Conservation (phyloP, 2,329 filamentous ascomycete genomes). For the Sordariomycetes sp. region DNA sequence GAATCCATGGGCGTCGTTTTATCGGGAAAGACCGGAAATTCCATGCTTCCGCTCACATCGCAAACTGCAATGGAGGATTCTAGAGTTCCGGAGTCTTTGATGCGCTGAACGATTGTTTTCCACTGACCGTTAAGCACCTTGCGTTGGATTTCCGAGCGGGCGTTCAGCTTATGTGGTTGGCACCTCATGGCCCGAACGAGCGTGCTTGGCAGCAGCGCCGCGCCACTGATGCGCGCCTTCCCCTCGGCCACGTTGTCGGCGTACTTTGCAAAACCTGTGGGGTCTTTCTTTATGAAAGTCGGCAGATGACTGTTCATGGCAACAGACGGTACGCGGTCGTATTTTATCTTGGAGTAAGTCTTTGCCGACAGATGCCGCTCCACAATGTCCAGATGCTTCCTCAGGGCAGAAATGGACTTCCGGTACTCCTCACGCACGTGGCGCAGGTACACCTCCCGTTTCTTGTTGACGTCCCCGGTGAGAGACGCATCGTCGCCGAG, state of each 20-base stretch:
- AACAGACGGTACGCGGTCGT: conserved; percentile 39
- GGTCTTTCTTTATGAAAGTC: conserved; percentile 36
- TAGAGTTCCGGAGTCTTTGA: conserved; percentile 39
- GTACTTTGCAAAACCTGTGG: conserved; percentile 33
- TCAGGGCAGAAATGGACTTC: conserved; percentile 34
- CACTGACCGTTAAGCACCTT: conserved; percentile 36
- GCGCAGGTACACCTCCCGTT: conserved; percentile 37
- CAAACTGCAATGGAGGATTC: conserved; percentile 41
- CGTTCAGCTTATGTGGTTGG: conserved; percentile 4
- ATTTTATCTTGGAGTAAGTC: conserved; percentile 35
- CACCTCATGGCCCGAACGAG: conserved; percentile 19
- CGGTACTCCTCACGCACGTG: conserved; percentile 40
- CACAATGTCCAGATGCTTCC: conserved; percentile 36
- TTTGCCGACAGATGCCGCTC: conserved; percentile 35
- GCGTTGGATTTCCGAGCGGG: conserved; percentile 14
- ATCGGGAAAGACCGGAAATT: conserved; percentile 21
- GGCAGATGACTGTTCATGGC: conserved; percentile 40
- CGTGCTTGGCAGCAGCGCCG: conserved; percentile 36
- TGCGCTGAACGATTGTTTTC: conserved; percentile 41
- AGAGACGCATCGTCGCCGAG: conserved; percentile 15
- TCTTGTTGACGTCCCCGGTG: conserved; percentile 6
- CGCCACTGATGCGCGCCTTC: conserved; percentile 37
- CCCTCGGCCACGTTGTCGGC: conserved; percentile 32
- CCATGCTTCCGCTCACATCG: conserved; percentile 44
- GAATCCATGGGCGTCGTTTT: conserved; percentile 35